These are phyloP conservation scores for Micromonas pusilla DNA, from an alignment of 139 green algal genomes.

Conservation along the genomic window DNA sequence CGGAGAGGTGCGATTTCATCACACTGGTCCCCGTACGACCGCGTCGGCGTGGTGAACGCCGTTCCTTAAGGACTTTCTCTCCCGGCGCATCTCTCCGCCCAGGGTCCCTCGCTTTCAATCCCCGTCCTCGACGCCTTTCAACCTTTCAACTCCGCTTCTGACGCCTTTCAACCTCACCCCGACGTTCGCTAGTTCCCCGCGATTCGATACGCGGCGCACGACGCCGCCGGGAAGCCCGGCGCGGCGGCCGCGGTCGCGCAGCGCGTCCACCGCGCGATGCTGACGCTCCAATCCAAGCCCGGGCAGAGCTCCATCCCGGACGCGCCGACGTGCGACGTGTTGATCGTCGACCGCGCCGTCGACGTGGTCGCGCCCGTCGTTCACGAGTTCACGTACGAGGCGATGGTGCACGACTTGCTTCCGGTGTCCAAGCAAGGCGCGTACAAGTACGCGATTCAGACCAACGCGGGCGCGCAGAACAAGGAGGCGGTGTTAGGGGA, in stretches of 20 bases:
- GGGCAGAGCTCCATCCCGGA: not conserved
- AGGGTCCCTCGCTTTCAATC: too few relatives aligned
- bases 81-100: too few relatives aligned
- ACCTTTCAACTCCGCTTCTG: too few relatives aligned
- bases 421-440: conserved; percentile 37
- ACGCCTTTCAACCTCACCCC: too few relatives aligned
- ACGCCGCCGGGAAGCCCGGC: not conserved
- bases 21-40: too few relatives aligned
- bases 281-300: not conserved
- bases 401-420: conserved; percentile 86
- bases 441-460: conserved; percentile 43
- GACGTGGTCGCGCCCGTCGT: conserved; percentile 75
- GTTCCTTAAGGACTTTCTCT: too few relatives aligned
- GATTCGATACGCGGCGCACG: not conserved
- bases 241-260: not conserved
- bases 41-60: too few relatives aligned
- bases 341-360: conserved; percentile 75
- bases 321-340: conserved; percentile 56
- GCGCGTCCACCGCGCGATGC: not conserved
- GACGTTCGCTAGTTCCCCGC: too few relatives aligned
- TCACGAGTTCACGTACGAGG: conserved; percentile 96
- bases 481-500: conserved; percentile 72
- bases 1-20: not conserved
- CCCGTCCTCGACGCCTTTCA: too few relatives aligned
- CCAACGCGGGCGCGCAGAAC: conserved; percentile 54